Evolutionary conservation across 148 eudicot species (phyloP), one percentile per base, ranked within the genome.

Genomic region (Talinum fruticosum): DNA sequence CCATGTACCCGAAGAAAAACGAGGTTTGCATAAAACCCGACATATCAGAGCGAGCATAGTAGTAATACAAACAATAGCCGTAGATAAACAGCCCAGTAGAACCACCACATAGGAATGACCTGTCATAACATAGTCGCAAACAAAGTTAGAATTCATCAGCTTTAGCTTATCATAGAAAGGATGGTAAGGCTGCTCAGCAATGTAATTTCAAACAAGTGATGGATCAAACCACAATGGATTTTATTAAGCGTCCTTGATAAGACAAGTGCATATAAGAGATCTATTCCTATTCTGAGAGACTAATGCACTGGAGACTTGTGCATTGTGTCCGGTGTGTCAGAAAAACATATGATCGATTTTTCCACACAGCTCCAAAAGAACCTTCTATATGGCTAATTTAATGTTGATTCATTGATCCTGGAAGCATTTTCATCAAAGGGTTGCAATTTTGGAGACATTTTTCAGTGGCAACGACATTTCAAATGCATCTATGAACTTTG

Each of bases 21-120:
- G 84, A 82, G 12, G 84, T 82, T 82, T 82, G 85, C 85, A 82
- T 79, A 73, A 82, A 79, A 15, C 85, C 85, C 10, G 85, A 79
- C 85, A 82, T 82, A 66, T 82, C 85, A 45, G 85, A 79, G 73
- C 82, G 82, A 37, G 85, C 85, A 34, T 82, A 79, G 59, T 79
- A 82, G 84, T 82, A 82, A 37, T 82, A 82, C 49, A 82, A 69
- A 75, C 84, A 82, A 75, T 82, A 82, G 44, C 85, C 85, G 44
- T 78, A 82, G 19, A 82, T 82, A 75, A 79, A 82, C n/a, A 82
- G 73, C 51, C 85, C 85, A 0, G 85, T 82, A 30, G 85, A 82
- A 64, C 85, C 82, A 29, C 85, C 85, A 8, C 82, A 82, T 5
- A 82, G 73, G 79, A 82, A 79, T 8, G 85, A 75, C 79, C 85